Conservation (phyloP, 768 basidiomycete species). For the Vararia minispora region DNA sequence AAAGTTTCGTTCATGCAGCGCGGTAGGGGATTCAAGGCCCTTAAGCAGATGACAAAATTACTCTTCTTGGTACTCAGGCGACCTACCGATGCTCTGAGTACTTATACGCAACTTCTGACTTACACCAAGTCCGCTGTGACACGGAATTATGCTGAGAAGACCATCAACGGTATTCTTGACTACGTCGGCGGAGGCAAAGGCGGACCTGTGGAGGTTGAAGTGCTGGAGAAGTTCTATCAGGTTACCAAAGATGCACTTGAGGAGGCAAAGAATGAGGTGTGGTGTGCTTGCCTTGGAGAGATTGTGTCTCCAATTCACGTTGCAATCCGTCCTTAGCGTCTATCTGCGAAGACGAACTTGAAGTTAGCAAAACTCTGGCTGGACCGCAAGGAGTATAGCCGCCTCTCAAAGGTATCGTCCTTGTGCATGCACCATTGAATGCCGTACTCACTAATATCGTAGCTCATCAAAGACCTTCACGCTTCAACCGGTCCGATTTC, state of each 20-base stretch:
- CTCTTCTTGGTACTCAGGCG: conserved; percentile 71
- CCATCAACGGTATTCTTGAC: conserved; percentile 96
- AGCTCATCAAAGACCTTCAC: conserved; percentile 77
- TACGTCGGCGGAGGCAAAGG: conserved; percentile 90
- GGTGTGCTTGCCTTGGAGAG: conserved; percentile 12
- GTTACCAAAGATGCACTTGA: conserved; percentile 81
- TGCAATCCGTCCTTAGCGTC: conserved; percentile 37
- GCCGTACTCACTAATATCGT: not conserved
- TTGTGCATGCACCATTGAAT: not conserved
- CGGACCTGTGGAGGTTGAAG: conserved; percentile 67
- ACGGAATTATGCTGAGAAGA: conserved; percentile 94
- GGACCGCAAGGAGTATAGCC: conserved; percentile 82
- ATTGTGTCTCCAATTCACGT: not conserved
- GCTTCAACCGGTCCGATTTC: conserved; percentile 44
- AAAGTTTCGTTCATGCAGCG: not conserved
- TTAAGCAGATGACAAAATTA: conserved; percentile 95
- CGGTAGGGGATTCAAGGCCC: conserved; percentile 92
- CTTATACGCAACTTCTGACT: conserved; percentile 77
- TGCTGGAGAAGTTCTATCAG: conserved; percentile 93
- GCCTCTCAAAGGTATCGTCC: conserved; percentile 61
- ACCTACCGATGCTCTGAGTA: conserved; percentile 74
- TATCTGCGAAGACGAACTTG: conserved; percentile 92
- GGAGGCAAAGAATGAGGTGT: conserved; percentile 93
- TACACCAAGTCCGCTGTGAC: conserved; percentile 97
- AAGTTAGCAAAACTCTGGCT: conserved; percentile 98